Evolutionary conservation across 768 basidiomycete species (phyloP), one percentile per base, ranked within the genome.

Genomic region (Agaricus blazei): DNA sequence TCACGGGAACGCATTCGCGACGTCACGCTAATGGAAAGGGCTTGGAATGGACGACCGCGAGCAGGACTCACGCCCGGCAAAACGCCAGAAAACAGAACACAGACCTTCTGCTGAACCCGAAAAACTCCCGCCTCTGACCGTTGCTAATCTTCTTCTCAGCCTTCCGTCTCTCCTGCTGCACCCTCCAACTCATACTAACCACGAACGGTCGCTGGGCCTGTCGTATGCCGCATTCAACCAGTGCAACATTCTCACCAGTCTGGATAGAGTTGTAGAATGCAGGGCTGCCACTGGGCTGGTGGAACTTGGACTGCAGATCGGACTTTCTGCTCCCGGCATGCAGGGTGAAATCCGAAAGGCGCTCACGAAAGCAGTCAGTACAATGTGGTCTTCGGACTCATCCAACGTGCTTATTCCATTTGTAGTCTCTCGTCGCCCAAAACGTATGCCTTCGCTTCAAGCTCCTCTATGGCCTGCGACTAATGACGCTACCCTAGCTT

Each of bases 211-310:
- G 0, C 72, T 89, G 1, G 73, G 71, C 24, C 60, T 88, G 4
- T 84, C 88, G 0, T 64, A 82, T 1, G 65, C 73, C 44, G 81
- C 88, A 0, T 63, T 90, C 9, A 69, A 79, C 43, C 77, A 73
- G 59, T 87, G 84, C 64, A 72, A 88, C 11, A 60, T 68, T 0
- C 59, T 82, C 0, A 70, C 73, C 2, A 72, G 75, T 11, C 70
- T 90, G 1, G 77, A 82, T 4, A 75, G 77, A 4, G 77, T 79
- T 49, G 65, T 84, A 8, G 88, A 90, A 61, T 90, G 87, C 63
- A 72, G 82, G 7, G 87, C 87, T 1, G 89, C 85, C 82, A 82
- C 83, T 0, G 78, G 79, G 9, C 60, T 90, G 0, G 88, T 82
- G 0, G 89, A 91, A 66, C 62, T 88, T 1, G 88, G 87, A 3